Conservation (phyloP, 2,329 filamentous ascomycete genomes). For the Xylaria sp. region DNA sequence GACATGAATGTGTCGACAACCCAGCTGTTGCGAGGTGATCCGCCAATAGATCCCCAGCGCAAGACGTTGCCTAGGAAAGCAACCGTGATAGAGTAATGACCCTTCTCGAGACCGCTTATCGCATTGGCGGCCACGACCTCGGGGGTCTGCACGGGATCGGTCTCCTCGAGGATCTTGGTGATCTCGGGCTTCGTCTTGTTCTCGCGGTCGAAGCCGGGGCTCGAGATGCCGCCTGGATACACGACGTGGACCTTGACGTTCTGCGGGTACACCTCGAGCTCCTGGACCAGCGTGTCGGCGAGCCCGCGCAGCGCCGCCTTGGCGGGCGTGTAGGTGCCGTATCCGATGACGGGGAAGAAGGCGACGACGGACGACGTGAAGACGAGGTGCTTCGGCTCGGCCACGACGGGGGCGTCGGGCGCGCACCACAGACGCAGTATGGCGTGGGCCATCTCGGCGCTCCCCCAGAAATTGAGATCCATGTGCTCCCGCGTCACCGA, state of each 20-base stretch:
- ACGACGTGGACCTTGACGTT: conserved; percentile 84
- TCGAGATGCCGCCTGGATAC: conserved; percentile 84
- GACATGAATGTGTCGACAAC: conserved; percentile 67
- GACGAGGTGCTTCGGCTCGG: conserved; percentile 78
- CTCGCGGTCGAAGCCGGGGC: conserved; percentile 79
- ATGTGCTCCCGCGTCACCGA: conserved; percentile 78
- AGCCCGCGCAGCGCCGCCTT: conserved; percentile 88
- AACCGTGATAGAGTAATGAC: conserved; percentile 82
- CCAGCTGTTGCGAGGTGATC: conserved; percentile 67
- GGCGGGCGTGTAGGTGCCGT: conserved; percentile 82
- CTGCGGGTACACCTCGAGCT: conserved; percentile 86
- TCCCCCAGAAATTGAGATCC: conserved; percentile 92
- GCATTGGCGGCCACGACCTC: conserved; percentile 78
- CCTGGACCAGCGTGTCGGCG: conserved; percentile 83
- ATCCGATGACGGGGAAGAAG: conserved; percentile 82
- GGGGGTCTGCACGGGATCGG: conserved; percentile 82
- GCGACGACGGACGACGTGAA: conserved; percentile 84
- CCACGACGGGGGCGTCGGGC: conserved; percentile 55
- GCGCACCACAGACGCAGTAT: conserved; percentile 79
- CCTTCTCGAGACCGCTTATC: conserved; percentile 79
- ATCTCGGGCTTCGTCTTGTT: conserved; percentile 82
- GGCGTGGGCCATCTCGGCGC: conserved; percentile 85
- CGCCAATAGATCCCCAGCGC: conserved; percentile 68
- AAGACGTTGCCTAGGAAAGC: conserved; percentile 77
- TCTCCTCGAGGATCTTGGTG: conserved; percentile 80